phyloP scores from a whole-genome alignment of 2,329 filamentous ascomycete species.

The Botrytis porri region DNA sequence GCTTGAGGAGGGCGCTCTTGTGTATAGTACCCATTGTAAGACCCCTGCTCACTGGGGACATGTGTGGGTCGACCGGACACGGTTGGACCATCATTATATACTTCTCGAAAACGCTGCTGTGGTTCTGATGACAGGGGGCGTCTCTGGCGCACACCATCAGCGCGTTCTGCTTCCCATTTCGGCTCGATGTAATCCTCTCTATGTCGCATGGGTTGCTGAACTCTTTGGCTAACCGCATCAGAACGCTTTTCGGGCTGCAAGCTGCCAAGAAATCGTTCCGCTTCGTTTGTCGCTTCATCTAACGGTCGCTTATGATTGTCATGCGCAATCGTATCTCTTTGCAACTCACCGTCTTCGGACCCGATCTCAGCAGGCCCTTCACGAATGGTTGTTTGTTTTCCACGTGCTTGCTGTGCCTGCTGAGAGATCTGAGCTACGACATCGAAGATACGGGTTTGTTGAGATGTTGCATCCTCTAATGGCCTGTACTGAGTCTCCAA shows the following conservation, averaged over 20 bases:
- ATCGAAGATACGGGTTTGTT: slow-evolving; percentile 33
- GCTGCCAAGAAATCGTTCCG: slow-evolving; percentile 41
- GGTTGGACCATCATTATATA: slow-evolving; percentile 24
- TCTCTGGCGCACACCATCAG: slow-evolving; percentile 20
- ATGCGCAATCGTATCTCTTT: slow-evolving; percentile 22
- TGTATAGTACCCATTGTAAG: slow-evolving; percentile 24
- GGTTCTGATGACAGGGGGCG: slow-evolving; percentile 25
- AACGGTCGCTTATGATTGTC: slow-evolving; percentile 18
- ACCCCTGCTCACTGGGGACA: slow-evolving; percentile 19
- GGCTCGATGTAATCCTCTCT: slow-evolving; percentile 21
- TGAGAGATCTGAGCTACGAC: slow-evolving; percentile 35
- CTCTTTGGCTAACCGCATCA: background rate
- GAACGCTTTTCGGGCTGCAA: slow-evolving; percentile 33
- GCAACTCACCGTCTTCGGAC: slow-evolving; percentile 42
- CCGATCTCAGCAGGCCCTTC: slow-evolving; percentile 33
- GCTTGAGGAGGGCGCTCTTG: slow-evolving; percentile 26
- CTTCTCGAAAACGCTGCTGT: slow-evolving; percentile 24
- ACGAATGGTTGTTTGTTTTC: slow-evolving; percentile 22
- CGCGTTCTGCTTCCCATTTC: slow-evolving; percentile 27
- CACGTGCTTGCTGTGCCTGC: slow-evolving; percentile 32
- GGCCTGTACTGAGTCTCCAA: slow-evolving; percentile 15
- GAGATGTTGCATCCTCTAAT: slow-evolving; percentile 25
- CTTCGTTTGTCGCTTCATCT: slow-evolving; percentile 38
- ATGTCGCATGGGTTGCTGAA: slow-evolving; percentile 21
- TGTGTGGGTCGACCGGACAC: slow-evolving; percentile 21